Evolutionary conservation across 106 monocot genomes (phyloP).

Genomic region (Acorus calamus): DNA sequence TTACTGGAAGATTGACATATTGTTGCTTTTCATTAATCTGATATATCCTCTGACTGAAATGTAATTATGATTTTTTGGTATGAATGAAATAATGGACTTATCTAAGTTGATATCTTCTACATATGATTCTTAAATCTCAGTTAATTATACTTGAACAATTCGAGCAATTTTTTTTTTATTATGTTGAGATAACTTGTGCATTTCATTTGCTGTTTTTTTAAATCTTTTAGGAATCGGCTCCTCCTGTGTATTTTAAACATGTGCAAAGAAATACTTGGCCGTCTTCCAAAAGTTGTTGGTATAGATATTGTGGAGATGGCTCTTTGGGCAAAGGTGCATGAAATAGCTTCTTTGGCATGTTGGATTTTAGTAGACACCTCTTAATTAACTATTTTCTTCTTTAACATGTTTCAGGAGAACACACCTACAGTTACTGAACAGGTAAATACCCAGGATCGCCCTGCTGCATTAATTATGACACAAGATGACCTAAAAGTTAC

Average conservation of each 20-base stretch:
- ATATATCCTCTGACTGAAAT: too few species aligned
- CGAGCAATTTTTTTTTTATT: neutral
- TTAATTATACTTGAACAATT: neutral
- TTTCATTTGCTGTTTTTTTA: too few species aligned
- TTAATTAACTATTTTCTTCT: neutral
- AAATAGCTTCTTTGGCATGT: too few species aligned
- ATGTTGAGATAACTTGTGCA: too few species aligned
- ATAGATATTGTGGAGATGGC: slow-evolving; percentile 98
- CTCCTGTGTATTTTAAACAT: slow-evolving; percentile 76
- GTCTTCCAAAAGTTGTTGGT: slow-evolving; percentile 88
- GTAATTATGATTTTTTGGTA: too few species aligned
- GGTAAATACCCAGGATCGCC: slow-evolving; percentile 41
- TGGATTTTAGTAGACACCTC: too few species aligned
- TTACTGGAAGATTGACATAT: neutral
- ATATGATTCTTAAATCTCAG: too few species aligned
- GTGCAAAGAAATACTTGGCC: slow-evolving; percentile 77
- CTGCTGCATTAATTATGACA: slow-evolving; percentile 33
- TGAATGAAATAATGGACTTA: too few species aligned
- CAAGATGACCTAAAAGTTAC: slow-evolving; percentile 82
- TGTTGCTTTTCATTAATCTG: too few species aligned
- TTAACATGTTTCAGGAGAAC: slow-evolving; percentile 53
- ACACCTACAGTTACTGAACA: slow-evolving; percentile 48
- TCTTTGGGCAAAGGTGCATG: slow-evolving; percentile 93
- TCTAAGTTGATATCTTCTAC: too few species aligned
- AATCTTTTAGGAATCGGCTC: slow-evolving; percentile 58